A percentile compares a stretch with the other conserved stretches of the same genome.
phyloP scores from a whole-genome alignment of 345 rosid species.

The Syzygium aromaticum region DNA sequence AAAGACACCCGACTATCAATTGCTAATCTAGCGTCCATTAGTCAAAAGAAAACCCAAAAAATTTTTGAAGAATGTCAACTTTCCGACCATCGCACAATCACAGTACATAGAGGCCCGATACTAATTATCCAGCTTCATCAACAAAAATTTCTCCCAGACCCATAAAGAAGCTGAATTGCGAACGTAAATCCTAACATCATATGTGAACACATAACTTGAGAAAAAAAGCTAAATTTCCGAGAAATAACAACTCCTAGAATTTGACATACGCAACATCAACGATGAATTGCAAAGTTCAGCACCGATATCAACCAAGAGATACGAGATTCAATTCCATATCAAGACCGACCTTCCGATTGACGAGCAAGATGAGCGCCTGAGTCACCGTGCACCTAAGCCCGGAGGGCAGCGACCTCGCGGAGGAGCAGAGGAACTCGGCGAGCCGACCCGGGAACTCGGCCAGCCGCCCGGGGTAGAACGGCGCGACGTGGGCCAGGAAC shows the following conservation, averaged over 20 bases:
- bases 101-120: neutral
- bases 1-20: neutral
- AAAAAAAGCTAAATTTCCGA: neutral
- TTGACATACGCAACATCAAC: neutral
- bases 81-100: neutral
- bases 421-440: slow-evolving; percentile 57
- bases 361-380: slow-evolving; percentile 68
- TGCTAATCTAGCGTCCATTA: neutral
- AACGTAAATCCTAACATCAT: neutral
- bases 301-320: neutral
- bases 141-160: neutral
- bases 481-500: slow-evolving; percentile 78
- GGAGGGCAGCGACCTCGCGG: slow-evolving; percentile 58
- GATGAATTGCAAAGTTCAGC: neutral
- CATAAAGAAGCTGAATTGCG: neutral
- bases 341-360: slow-evolving; percentile 52
- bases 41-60: neutral
- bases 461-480: slow-evolving; percentile 67
- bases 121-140: neutral
- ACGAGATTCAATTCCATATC: neutral
- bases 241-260: neutral
- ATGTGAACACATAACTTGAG: neutral
- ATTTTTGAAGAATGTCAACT: neutral
- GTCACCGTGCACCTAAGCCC: slow-evolving; percentile 68
- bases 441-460: slow-evolving; percentile 55